Conservation (phyloP, 2,329 filamentous ascomycete species). For the Fusarium camptoceras region DNA sequence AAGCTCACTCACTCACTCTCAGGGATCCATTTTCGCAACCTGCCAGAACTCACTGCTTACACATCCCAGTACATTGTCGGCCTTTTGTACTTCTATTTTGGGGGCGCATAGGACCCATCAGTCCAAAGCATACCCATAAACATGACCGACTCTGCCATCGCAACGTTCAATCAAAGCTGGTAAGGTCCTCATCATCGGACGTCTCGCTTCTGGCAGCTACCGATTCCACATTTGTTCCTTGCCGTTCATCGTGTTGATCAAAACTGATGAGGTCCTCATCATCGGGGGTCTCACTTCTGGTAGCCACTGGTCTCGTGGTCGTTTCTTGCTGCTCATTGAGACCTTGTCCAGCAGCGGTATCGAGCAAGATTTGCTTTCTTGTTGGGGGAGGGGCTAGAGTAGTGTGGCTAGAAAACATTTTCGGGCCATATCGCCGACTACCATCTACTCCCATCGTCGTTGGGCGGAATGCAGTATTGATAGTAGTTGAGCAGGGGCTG, state of each 20-base stretch:
- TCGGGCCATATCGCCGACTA: neutral
- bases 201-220: neutral
- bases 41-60: neutral
- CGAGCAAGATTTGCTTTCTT: conserved; percentile 7
- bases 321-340: neutral
- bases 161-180: conserved; percentile 17
- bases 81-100: neutral
- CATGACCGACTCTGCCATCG: neutral
- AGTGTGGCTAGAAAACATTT: neutral
- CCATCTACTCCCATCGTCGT: neutral
- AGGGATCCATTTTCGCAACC: neutral
- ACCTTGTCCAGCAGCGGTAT: conserved; percentile 15
- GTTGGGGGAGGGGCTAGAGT: neutral
- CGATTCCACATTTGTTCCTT: neutral
- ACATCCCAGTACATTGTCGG: neutral
- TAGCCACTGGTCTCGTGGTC: neutral
- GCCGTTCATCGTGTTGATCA: neutral
- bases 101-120: neutral
- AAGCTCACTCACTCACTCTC: neutral
- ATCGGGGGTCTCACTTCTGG: neutral
- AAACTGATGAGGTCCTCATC: conserved; percentile 30
- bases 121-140: neutral
- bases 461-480: conserved; percentile 6
- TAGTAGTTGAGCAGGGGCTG: neutral
- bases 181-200: conserved; percentile 14